Base-by-base conservation (phyloP, 1,284 basidiomycete species). In the Hymenochaete sp. region DNA sequence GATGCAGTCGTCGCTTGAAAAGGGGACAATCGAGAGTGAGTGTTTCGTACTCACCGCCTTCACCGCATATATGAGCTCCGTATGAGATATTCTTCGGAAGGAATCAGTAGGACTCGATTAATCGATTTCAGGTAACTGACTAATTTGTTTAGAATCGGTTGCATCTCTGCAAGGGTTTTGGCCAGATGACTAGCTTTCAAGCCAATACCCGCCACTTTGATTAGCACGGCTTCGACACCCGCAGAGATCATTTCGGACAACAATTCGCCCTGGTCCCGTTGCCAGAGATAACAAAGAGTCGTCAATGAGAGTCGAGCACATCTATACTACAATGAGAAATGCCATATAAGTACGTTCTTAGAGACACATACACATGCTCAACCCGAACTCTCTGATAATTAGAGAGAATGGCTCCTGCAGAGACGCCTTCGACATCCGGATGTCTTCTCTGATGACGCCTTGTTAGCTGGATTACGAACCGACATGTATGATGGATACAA, bases 1-100 rank as follows among this genome's bases (percentile, higher is more conserved):
- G 61, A 3, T 68, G 60, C 33, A 99, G 82, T 9, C 75, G 71
- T 38, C 73, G 71, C 54, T 86, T 88, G 73, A 96, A 98, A 16
- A 97, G 59, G 0, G 93, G 90, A 50, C 83, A 88, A 56, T 98
- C 90, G 16, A 95, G 67, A 1, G 95, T 96, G 46, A 98, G 66
- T 0, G 88, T 91, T 62, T 99, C 96, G 61, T 98, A 99, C 67
- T 99, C 96, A 1, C 96, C 96, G 2, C 96, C 96, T 66, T 99
- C 96, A 3, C 96, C 96, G 52, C 93, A 97, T 1, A 96, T 77
- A 62, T 99, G 96, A 0, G 88, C 82, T 0, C 93, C 93, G 57
- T 95, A 99, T 35, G 79, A 65, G 3, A 66, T 57, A 60, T 93
- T 86, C 87, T 93, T 53, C 2, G 8, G 33, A n/a, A 25, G 3